Evolutionary conservation across 2,329 filamentous ascomycete genomes (phyloP).

Genomic region (Alternaria viburni): DNA sequence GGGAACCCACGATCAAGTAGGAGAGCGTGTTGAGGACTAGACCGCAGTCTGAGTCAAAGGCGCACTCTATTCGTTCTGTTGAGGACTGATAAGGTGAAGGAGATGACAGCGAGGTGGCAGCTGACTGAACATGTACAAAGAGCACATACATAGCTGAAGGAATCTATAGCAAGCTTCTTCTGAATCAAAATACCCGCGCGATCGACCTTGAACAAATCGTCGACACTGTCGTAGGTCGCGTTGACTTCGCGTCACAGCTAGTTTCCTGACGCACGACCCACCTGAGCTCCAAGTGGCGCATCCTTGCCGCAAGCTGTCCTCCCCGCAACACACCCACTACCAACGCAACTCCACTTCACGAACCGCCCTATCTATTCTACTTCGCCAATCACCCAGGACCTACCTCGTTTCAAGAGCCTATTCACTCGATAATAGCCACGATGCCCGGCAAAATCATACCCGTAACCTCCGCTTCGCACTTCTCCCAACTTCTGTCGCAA

Average conservation of each 20-base stretch:
- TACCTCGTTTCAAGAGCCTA: background rate
- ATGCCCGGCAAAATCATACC: slow-evolving; percentile 43
- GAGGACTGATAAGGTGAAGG: background rate
- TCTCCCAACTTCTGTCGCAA: slow-evolving; percentile 42
- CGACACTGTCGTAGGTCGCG: background rate
- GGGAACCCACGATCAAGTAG: background rate
- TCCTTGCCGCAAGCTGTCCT: slow-evolving; percentile 14
- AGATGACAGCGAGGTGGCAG: background rate
- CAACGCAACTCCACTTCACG: background rate
- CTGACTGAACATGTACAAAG: background rate
- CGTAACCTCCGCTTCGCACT: slow-evolving; percentile 44
- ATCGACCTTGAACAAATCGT: background rate
- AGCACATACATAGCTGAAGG: background rate
- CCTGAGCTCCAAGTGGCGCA: slow-evolving; percentile 6
- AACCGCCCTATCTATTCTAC: background rate
- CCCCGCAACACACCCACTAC: slow-evolving; percentile 6
- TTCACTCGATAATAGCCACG: background rate
- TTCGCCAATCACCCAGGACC: too few relatives aligned
- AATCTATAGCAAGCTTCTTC: background rate
- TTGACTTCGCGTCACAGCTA: background rate
- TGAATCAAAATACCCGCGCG: background rate
- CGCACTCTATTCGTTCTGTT: too few relatives aligned
- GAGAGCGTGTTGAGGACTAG: background rate
- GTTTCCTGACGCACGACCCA: slow-evolving; percentile 1
- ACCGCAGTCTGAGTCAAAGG: too few relatives aligned